Percentiles rank a stretch among this genome's conserved stretches.
Evolutionary conservation across 306 rosid genomes (phyloP).

Genomic region (Prunus dulcis): DNA sequence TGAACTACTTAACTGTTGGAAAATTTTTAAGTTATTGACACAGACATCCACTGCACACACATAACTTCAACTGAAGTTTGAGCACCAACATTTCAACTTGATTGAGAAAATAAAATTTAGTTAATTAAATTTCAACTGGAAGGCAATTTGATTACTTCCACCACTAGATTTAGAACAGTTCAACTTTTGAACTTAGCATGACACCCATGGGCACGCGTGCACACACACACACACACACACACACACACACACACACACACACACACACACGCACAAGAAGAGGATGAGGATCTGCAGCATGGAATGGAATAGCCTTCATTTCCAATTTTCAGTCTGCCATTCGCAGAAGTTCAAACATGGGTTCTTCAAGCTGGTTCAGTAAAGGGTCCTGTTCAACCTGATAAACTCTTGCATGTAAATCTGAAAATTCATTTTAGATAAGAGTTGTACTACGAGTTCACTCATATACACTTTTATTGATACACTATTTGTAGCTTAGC

Average conservation of each 20-base stretch:
- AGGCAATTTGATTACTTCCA: not conserved
- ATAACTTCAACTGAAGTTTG: not conserved
- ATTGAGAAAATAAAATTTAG: not conserved
- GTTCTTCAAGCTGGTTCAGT: not conserved
- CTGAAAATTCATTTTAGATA: not conserved
- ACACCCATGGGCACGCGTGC: too few species aligned
- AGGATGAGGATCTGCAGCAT: too few species aligned
- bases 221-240: fast-evolving
- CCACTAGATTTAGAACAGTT: not conserved
- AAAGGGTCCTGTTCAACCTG: not conserved
- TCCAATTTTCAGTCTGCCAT: not conserved
- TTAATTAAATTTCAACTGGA: not conserved
- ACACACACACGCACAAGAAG: too few species aligned
- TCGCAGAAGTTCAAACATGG: not conserved
- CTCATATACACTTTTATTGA: not conserved
- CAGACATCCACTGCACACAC: not conserved
- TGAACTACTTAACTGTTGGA: constrained; percentile 20
- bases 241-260: too few species aligned
- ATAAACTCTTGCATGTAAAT: not conserved
- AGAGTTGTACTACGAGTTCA: not conserved
- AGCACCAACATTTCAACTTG: not conserved
- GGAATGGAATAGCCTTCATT: too few species aligned
- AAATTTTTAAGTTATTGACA: not conserved
- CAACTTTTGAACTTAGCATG: not conserved
- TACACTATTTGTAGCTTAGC: not conserved